Base-by-base conservation (phyloP, 352 stramenopile genomes). In the Phytophthora niederhauseri region DNA sequence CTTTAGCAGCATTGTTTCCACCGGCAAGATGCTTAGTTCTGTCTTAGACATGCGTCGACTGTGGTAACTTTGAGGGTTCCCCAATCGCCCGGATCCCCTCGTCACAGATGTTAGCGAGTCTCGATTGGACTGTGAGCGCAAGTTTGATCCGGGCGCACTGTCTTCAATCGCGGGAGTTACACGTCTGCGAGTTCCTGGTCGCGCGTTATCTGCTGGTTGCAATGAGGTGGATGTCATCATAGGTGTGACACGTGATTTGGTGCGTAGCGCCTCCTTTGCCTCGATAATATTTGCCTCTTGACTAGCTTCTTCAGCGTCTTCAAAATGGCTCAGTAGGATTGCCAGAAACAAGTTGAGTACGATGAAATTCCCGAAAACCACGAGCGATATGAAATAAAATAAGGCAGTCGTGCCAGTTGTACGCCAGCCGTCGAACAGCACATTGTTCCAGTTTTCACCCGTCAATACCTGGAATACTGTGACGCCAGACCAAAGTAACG, bases 281-380 rank as follows among this genome's bases (percentile, higher is more conserved):
- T 64, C 31, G 4, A 41, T 24, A 20, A 51, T 50, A 24, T 61
- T 62, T 15, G 57, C 62, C 19, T 75, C 61, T 51, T 60, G 57
- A 5, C 6, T 63, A 4, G 66, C 61, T 72, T 68, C 24, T 5
- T 84, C 76, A 20, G 81, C 75, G 31, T 91, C 79, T 36, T 95
- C 87, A 62, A 98, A 98, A 57, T 96, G 91, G 15, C 76, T 82
- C 6, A 98, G 72, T 38, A 98, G 67, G 41, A 98, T 97, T 4
- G 92, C 93, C 0, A 98, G 77, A 57, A 98, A 98, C 19, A 98
- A 68, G 61, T 97, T 98, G 14, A 98, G 74, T 12, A 97, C 78
- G 53, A 97, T 94, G 69, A 97, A 97, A 24, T 93, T 87, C 24
- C 91, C 94, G 17, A 98, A 66, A 4, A 98, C 70, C 54, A 98